Base-by-base conservation (phyloP, 345 rosid species). In the Odontarrhena argentea region DNA sequence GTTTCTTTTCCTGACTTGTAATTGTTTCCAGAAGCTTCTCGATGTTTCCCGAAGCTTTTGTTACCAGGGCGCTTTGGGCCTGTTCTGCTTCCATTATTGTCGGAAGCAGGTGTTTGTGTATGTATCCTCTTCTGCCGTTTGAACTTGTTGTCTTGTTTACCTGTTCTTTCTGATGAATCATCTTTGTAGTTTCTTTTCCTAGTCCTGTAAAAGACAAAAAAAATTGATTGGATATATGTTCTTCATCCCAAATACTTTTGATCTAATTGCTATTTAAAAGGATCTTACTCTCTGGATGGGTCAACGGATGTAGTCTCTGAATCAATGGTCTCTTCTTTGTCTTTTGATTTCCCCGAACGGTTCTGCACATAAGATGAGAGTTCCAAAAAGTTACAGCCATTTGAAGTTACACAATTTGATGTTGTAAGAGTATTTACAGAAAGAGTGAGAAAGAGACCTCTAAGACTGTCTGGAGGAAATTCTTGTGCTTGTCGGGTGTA, bases 401-500 rank as follows among this genome's bases (percentile, higher is more conserved):
- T 35, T 52, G 9, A 24, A 38, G 3, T 25, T 41, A 61, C 10
- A 52, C 37, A n/a, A 71, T 26, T 7, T 7, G 6, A 72, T 38
- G 58, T 34, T 53, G 18, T 64, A 64, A 24, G 9, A 24, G 25
- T 41, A 28, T 2, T 47, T 26, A 12, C 11, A 52, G 28, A 54
- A 46, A 40, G n/a, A 34, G 34, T 10, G 50, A 25, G 41, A 51
- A 14, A 60, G 44, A 8, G 2, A 93, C 98, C 98, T 86, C 89
- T 60, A 80, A 52, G 61, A 94, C 97, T 14, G 82, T 84, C 81
- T 80, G 79, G 55, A 94, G 56, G 78, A 87, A 91, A 60, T 67
- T 69, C 82, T 78, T 86, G 75, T 91, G 84, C 74, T 86, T 87
- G 54, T 87, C 89, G 2, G 97, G 96, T 24, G 89, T 76, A 61